Evolutionary conservation across 2,329 filamentous ascomycete species (phyloP).

Genomic region (Penicillium psychrosexuale): DNA sequence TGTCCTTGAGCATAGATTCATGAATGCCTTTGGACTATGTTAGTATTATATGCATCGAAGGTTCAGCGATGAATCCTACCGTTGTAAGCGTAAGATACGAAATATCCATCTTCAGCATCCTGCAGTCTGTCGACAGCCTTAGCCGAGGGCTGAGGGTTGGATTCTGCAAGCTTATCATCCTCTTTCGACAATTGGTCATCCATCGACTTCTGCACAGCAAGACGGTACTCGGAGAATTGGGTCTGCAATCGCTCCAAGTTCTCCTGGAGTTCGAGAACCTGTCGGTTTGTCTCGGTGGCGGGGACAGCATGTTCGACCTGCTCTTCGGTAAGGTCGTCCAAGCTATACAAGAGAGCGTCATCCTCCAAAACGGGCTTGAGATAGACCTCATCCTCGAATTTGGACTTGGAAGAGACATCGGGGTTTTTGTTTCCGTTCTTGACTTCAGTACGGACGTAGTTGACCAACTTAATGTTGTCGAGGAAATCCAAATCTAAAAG

Average conservation of each 20-base stretch:
- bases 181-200: constrained; percentile 63
- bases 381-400: constrained; percentile 74
- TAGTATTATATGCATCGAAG: constrained; percentile 1
- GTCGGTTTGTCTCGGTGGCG: constrained; percentile 43
- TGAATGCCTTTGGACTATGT: constrained; percentile 67
- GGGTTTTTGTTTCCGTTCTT: constrained; percentile 48
- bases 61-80: constrained; percentile 46
- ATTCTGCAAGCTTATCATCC: constrained; percentile 41
- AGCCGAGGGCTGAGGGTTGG: constrained; percentile 21
- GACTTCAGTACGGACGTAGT: constrained; percentile 57
- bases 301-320: constrained; percentile 26
- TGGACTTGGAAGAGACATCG: constrained; percentile 56
- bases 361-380: constrained; percentile 83
- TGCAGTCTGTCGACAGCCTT: constrained; percentile 36
- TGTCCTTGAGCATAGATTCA: constrained; percentile 92
- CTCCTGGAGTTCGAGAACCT: constrained; percentile 59
- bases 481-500: constrained; percentile 65
- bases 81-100: constrained; percentile 65
- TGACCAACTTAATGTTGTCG: constrained; percentile 70
- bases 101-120: constrained; percentile 60
- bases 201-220: constrained; percentile 64
- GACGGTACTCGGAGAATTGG: constrained; percentile 64
- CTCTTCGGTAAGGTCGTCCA: constrained; percentile 69
- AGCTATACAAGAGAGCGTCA: constrained; percentile 80
- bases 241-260: constrained; percentile 58